A percentile compares a stretch with the other conserved stretches of the same genome.
phyloP scores from a whole-genome alignment of 306 rosid species.

The Prunus campanulata region DNA sequence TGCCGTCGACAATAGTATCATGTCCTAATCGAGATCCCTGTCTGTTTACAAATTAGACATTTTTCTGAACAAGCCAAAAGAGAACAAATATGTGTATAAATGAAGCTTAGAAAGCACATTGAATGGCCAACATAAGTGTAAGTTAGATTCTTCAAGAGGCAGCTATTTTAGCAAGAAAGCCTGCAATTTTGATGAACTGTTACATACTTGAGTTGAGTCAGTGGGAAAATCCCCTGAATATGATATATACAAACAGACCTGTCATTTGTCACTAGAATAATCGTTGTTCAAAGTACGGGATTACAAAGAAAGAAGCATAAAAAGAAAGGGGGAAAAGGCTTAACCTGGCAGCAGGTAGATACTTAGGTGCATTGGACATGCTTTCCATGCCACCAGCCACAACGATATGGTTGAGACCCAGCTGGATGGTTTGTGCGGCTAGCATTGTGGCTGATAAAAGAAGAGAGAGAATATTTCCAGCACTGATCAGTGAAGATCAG shows the following conservation, averaged over 20 bases:
- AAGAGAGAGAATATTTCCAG: slow-evolving; percentile 3
- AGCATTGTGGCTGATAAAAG: slow-evolving; percentile 69
- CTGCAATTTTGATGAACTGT: not conserved
- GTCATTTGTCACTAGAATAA: slow-evolving; percentile 14
- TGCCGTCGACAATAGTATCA: slow-evolving; percentile 81
- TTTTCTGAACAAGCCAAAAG: not conserved
- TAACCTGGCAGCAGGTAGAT: slow-evolving; percentile 70
- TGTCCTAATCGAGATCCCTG: slow-evolving; percentile 86
- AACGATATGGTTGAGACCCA: slow-evolving; percentile 64
- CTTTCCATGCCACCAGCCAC: slow-evolving; percentile 98
- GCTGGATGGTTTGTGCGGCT: slow-evolving; percentile 82
- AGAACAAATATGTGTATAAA: not conserved
- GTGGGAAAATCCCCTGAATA: slow-evolving; percentile 5
- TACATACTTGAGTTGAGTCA: not conserved
- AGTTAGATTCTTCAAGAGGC: too few relatives aligned
- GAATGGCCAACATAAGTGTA: not conserved
- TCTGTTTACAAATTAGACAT: slow-evolving; percentile 40
- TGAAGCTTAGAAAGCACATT: not conserved
- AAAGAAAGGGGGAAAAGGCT: slow-evolving; percentile 14
- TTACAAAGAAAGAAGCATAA: not conserved
- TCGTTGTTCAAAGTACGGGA: not conserved
- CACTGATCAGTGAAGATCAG: too few relatives aligned
- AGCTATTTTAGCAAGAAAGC: not conserved
- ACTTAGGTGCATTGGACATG: slow-evolving; percentile 93
- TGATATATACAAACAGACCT: not conserved